Evolutionary conservation across 2,329 filamentous ascomycete species (phyloP), one percentile per base, ranked within the genome.

Genomic region (Pseudocercospora crystallina): DNA sequence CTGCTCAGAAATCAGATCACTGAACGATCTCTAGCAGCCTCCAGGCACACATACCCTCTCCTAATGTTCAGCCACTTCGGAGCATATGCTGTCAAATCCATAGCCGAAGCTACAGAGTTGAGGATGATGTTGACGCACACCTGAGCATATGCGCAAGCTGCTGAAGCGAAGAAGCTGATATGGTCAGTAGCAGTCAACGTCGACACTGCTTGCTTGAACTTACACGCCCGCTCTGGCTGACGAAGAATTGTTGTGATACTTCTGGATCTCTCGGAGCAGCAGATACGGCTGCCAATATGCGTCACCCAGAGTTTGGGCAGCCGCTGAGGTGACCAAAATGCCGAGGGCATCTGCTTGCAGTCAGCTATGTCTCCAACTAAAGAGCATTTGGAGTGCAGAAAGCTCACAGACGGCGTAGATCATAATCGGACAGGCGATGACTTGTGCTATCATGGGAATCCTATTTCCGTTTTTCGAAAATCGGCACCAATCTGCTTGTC

Each of bases 71-170:
- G 9, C 51, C 59, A 66, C 26, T 57, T 57, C 0, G 64, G 64
- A 15, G 59, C 49, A 33, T 61, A 51, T 30, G 59, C 58, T 2
- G 60, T 58, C 38, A 66, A 46, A 35, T 66, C 64, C 63, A 66
- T 66, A 2, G 60, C 59, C 1, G 55, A 56, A 11, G 58, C 56
- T 1, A 62, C 57, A 10, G 57, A 60, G 26, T 66, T 66, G 35
- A 61, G 49, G 20, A 61, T 62, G 31, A 62, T 54, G 43, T 64
- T 65, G 29, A 64, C 58, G 37, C 60, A 62, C 13, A 65, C 49
- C 26, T 60, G 59, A n/a, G 58, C 57, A 20, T 53, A 60, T 10
- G 64, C 53, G n/a, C 64, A 59, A 5, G 59, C 63, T n/a, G 64
- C 35, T 1, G 61, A 63, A 1, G 62, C 62, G 36, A 65, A 66